Evolutionary conservation across 305 asterid genomes (phyloP), one percentile per base, ranked within the genome.

Genomic region (Fraxinus xanthoxyloides): DNA sequence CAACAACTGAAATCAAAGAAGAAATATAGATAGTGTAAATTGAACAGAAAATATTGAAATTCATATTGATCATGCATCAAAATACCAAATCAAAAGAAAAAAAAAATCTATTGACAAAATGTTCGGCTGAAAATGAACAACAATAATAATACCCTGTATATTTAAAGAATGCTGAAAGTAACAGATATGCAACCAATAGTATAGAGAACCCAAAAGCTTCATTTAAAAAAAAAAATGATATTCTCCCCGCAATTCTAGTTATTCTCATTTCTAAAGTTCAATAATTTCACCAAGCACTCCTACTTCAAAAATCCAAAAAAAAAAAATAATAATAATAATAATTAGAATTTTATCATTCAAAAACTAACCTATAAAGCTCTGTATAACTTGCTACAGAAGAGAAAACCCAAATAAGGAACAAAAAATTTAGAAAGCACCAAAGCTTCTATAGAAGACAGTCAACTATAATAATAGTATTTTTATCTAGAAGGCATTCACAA

Each of bases 1-100:
- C 65, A 77, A 81, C 77, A 77, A 56, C 81, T 69, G 69, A 56
- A 70, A 80, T 34, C 63, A 43, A 78, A 59, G 31, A 84, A 75
- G 23, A 79, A 79, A 72, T 72, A 76, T 77, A 59, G 46, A 70
- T 46, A 63, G 54, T 34, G 59, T 8, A 48, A 65, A 24, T 26
- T 65, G 73, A 24, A 65, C 19, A 24, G 7, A 26, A 24, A 28
- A 28, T 48, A 48, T 43, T 32, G 26, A 70, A 79, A 12, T 36
- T 13, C 32, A 26, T 24, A 8, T 32, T 5, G n/a, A 24, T 61
- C 32, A 30, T 72, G 61, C 38, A 79, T 15, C 10, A 35, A n/a
- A 78, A 73, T 59, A 76, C 8, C 48, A 34, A 81, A 72, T 43
- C 46, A 38, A 38, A 38, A 38, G 13, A 38, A 0, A 35, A 56